Conservation (phyloP, 2,329 filamentous ascomycete species). For the Ophiostoma ips region DNA sequence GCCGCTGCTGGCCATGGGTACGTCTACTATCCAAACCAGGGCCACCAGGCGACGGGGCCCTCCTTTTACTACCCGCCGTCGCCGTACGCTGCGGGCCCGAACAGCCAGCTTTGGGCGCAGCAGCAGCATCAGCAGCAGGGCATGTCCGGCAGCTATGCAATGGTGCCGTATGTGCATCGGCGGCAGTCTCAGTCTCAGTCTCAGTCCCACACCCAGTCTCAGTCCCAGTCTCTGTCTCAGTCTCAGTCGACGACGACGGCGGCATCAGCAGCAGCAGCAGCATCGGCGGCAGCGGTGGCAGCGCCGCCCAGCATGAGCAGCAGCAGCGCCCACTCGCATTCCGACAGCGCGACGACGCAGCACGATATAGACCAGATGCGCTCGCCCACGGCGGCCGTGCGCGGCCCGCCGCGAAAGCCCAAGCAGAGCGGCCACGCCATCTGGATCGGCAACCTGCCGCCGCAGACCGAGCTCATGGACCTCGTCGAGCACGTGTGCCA, state of each 20-base stretch:
- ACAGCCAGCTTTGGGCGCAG: background rate
- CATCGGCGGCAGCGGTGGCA: too few relatives aligned
- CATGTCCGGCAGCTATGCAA: background rate
- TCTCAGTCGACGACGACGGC: too few relatives aligned
- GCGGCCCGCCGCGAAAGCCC: constrained; percentile 42
- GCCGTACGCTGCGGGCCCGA: background rate
- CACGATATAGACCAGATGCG: too few relatives aligned
- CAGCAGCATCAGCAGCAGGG: background rate
- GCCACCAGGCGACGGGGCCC: background rate
- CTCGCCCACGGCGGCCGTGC: constrained; percentile 19
- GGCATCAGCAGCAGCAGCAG: too few relatives aligned
- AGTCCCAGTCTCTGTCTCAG: too few relatives aligned
- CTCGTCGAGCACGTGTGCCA: constrained; percentile 85
- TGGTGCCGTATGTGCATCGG: too few relatives aligned
- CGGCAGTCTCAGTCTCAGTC: background rate
- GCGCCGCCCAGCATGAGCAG: background rate
- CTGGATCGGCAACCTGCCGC: constrained; percentile 90
- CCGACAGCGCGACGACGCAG: background rate
- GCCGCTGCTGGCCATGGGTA: background rate
- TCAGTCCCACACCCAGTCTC: too few relatives aligned
- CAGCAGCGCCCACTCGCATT: background rate
- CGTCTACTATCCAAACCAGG: background rate
- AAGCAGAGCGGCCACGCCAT: constrained; percentile 66
- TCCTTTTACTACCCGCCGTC: background rate
- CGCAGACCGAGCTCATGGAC: constrained; percentile 64